Percentiles rank a stretch among this genome's conserved stretches.
Conservation (phyloP, 78 protist species). For the Trichosphaerium sp. region DNA sequence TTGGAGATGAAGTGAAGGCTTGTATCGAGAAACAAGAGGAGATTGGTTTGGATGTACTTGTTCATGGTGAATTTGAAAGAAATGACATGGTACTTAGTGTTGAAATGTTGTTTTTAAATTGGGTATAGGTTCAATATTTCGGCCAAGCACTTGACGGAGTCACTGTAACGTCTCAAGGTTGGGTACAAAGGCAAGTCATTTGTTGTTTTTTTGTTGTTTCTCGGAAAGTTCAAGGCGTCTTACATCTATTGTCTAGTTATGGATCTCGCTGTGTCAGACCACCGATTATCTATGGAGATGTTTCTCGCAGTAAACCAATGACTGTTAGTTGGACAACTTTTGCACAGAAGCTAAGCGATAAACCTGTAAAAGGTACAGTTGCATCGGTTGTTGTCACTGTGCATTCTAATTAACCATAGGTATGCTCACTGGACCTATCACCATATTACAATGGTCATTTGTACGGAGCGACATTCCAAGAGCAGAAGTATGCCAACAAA, state of each 20-base stretch:
- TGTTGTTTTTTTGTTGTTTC: too few relatives aligned
- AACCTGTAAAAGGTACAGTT: constrained; percentile 74
- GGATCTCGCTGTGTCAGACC: constrained; percentile 6
- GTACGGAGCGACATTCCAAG: constrained; percentile 60
- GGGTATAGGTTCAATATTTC: constrained; percentile 60
- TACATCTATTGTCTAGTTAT: not conserved
- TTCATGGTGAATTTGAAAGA: constrained; percentile 67
- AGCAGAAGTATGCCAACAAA: constrained; percentile 23
- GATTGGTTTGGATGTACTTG: constrained; percentile 59
- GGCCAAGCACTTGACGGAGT: constrained; percentile 55
- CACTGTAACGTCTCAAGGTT: constrained; percentile 54
- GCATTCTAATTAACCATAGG: too few relatives aligned
- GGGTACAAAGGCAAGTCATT: constrained; percentile 69
- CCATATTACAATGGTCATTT: constrained; percentile 72
- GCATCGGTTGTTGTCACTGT: too few relatives aligned
- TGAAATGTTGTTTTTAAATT: too few relatives aligned
- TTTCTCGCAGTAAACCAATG: constrained; percentile 43
- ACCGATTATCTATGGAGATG: constrained; percentile 65
- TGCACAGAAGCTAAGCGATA: constrained; percentile 42
- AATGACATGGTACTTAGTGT: constrained; percentile 81
- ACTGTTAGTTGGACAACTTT: constrained; percentile 25
- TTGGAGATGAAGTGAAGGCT: constrained; percentile 26
- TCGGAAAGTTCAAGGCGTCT: too few relatives aligned
- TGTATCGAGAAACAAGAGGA: constrained; percentile 45
- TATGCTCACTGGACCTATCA: constrained; percentile 75